Evolutionary conservation across 345 rosid species (phyloP), one percentile per base, ranked within the genome.

Genomic region (Mallotus nudiflorus): DNA sequence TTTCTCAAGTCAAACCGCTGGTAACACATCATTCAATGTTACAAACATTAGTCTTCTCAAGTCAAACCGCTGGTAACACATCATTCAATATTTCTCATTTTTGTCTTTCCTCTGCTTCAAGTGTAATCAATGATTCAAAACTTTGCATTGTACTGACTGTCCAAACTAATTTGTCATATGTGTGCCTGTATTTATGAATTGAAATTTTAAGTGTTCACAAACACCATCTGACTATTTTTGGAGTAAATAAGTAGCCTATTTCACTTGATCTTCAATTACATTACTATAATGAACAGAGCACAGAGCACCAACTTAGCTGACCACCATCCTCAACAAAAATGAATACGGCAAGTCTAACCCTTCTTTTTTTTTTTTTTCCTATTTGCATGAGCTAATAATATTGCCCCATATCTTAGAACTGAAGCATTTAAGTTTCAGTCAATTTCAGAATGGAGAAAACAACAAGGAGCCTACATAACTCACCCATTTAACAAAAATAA

Each of bases 241-340:
- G 4, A 19, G 27, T 60, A 35, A 60, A 39, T 37, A 35, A 18
- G 13, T 60, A 24, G 16, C 46, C 42, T 35, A 40, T 35, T 6
- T 35, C 45, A 60, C 25, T 42, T 60, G 46, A 59, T 27, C 46
- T 60, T 60, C 45, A 35, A n/a, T n/a, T 5, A 60, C 19, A 60
- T n/a, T 37, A 4, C 64, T 3, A 19, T 1, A 53, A 22, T 42
- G 6, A 33, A 33, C 6, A 2, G 6, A 2, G 6, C 4, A 33
- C 37, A 33, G 6, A 33, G 37, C 37, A 33, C 37, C 6, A 33
- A 33, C 37, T 33, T 33, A 33, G 3, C 37, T 33, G 37, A 33
- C 37, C 6, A 33, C 37, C 37, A 33, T 33, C 37, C 37, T 33
- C 6, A 6, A 33, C 3, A 33, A 6, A 33, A 33, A 6, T 2